Percentiles rank a stretch among this genome's conserved stretches.
phyloP scores from a whole-genome alignment of 495 filamentous ascomycete species.

The Neurospora sp. region DNA sequence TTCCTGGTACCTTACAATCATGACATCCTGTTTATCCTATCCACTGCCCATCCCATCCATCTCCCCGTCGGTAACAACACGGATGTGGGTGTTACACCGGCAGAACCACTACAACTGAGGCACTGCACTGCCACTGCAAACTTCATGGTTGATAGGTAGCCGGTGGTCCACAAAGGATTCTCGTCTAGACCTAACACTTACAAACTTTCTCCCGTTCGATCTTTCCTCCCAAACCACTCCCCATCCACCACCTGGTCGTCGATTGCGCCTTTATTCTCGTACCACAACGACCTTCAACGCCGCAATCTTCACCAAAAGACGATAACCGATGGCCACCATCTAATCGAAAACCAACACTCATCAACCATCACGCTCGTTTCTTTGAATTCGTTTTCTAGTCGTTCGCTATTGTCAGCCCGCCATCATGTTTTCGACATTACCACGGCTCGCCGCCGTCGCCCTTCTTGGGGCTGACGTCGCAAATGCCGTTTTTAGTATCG shows the following conservation, averaged over 20 bases:
- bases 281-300: neutral
- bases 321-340: neutral
- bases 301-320: neutral
- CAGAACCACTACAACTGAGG: neutral
- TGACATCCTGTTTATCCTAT: neutral
- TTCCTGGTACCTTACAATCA: neutral
- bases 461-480: conserved; percentile 9
- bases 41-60: neutral
- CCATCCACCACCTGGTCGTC: neutral
- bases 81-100: neutral
- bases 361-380: conserved; percentile 8
- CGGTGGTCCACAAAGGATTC: neutral
- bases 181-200: neutral
- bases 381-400: conserved; percentile 7
- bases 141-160: neutral
- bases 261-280: neutral
- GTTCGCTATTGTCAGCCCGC: conserved; percentile 5
- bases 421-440: conserved; percentile 12
- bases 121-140: neutral
- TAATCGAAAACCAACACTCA: neutral
- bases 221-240: neutral
- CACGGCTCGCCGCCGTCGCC: conserved; percentile 10
- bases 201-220: neutral
- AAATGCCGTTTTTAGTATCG: conserved; percentile 19
- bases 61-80: neutral